Evolutionary conservation across 2,329 filamentous ascomycete genomes (phyloP).

Genomic region (Macroventuria anomochaeta): DNA sequence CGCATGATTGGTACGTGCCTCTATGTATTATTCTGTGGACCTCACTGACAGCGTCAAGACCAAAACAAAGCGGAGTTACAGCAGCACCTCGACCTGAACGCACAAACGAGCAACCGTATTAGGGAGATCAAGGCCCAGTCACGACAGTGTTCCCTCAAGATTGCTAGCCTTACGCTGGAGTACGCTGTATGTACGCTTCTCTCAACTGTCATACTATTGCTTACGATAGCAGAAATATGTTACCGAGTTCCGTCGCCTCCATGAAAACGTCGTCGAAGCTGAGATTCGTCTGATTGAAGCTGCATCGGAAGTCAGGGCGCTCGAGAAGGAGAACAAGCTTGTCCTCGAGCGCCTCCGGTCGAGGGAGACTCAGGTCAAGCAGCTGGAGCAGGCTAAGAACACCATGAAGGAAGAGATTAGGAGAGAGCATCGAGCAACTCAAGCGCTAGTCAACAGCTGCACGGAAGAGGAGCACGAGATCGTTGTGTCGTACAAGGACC

Average conservation of each 20-base stretch:
- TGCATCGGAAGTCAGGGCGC: conserved; percentile 73
- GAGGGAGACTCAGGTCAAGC: conserved; percentile 23
- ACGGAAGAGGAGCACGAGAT: conserved; percentile 36
- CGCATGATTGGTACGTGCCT: conserved; percentile 68
- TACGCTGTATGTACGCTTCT: conserved; percentile 57
- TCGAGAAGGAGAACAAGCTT: conserved; percentile 67
- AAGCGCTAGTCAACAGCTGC: conserved; percentile 25
- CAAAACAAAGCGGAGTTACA: conserved; percentile 56
- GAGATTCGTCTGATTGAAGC: conserved; percentile 79
- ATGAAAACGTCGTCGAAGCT: conserved; percentile 70
- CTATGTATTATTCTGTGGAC: not conserved
- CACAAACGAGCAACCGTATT: conserved; percentile 56
- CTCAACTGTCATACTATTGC: not conserved
- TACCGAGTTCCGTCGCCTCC: conserved; percentile 65
- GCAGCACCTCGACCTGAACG: conserved; percentile 30
- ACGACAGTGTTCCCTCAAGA: conserved; percentile 49
- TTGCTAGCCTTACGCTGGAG: conserved; percentile 54
- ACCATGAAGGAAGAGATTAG: conserved; percentile 19
- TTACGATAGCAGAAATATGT: conserved; percentile 61
- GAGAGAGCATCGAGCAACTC: conserved; percentile 24
- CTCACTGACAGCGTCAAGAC: conserved; percentile 43
- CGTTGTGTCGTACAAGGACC: conserved; percentile 25
- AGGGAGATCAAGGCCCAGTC: conserved; percentile 54
- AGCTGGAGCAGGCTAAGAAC: conserved; percentile 24
- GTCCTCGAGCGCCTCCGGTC: conserved; percentile 45